These are phyloP conservation scores for Friedmanniomyces simplex DNA, from an alignment of 495 filamentous ascomycete genomes.

Conservation along the genomic window DNA sequence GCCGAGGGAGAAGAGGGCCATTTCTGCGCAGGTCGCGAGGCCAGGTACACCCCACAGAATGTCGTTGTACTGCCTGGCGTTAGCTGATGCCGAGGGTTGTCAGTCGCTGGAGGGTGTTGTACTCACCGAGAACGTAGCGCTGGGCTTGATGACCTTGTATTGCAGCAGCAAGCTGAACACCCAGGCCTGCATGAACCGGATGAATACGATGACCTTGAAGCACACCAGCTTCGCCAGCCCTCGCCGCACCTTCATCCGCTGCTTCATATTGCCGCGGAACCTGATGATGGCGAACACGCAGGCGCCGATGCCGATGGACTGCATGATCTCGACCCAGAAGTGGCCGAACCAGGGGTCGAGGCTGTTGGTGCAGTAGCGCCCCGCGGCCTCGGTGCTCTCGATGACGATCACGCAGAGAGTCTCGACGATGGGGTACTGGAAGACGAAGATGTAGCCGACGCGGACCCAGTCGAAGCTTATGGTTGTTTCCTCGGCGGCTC, in stretches of 20 bases:
- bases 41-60: constrained; percentile 12
- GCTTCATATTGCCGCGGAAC: constrained; percentile 6
- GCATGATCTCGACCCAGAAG: constrained; percentile 4
- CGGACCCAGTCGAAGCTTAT: constrained; percentile 5
- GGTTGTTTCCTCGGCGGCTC: background rate
- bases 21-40: constrained; percentile 6
- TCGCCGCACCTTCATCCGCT: constrained; percentile 6
- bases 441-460: constrained; percentile 11
- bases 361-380: constrained; percentile 3
- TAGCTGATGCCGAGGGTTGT: background rate
- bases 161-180: constrained; percentile 10
- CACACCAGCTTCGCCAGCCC: constrained; percentile 5
- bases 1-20: constrained; percentile 11
- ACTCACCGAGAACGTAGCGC: constrained; percentile 1
- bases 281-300: constrained; percentile 7
- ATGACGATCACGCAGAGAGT: background rate
- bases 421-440: constrained; percentile 10
- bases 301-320: constrained; percentile 1
- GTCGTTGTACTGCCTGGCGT: constrained; percentile 4
- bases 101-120: background rate
- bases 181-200: constrained; percentile 9
- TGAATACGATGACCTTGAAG: constrained; percentile 15
- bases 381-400: constrained; percentile 1
- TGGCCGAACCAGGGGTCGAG: constrained; percentile 2
- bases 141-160: constrained; percentile 7